Evolutionary conservation across 176 grass and related monocot genomes (phyloP).

Genomic region (Hordeum vulgare): DNA sequence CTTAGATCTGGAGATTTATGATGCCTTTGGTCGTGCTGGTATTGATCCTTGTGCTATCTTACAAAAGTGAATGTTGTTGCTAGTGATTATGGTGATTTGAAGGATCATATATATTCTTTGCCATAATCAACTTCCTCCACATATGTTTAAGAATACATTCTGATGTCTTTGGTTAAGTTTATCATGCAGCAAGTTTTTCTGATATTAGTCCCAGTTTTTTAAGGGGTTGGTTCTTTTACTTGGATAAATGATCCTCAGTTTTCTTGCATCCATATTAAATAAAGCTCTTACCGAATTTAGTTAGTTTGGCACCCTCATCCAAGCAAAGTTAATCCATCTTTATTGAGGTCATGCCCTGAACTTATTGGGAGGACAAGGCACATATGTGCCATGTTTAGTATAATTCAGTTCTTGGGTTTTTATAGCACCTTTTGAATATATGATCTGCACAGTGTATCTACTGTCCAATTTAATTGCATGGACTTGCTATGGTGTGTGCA

Average conservation of each 20-base stretch:
- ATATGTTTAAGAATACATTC: constrained; percentile 7
- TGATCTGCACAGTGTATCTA: neutral
- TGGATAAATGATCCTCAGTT: neutral
- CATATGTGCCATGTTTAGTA: neutral
- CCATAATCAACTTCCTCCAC: neutral
- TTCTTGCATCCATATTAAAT: neutral
- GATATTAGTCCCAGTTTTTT: neutral
- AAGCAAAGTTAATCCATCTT: neutral
- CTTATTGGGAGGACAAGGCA: neutral
- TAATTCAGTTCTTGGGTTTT: neutral
- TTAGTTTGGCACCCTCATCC: neutral
- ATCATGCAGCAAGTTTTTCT: neutral
- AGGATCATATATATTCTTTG: neutral
- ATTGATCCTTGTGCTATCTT: constrained; percentile 38
- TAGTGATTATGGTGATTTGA: constrained; percentile 20
- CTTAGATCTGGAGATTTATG: constrained; percentile 74
- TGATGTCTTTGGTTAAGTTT: constrained; percentile 29
- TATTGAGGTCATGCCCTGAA: constrained; percentile 15
- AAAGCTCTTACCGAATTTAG: neutral
- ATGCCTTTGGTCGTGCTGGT: constrained; percentile 69
- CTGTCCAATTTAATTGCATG: neutral
- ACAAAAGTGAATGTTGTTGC: neutral
- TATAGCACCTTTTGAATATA: neutral
- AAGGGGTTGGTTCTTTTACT: neutral
- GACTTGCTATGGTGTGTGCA: neutral